Evolutionary conservation across 208 protist species (phyloP).

Genomic region (Acanthamoeba triangularis): DNA sequence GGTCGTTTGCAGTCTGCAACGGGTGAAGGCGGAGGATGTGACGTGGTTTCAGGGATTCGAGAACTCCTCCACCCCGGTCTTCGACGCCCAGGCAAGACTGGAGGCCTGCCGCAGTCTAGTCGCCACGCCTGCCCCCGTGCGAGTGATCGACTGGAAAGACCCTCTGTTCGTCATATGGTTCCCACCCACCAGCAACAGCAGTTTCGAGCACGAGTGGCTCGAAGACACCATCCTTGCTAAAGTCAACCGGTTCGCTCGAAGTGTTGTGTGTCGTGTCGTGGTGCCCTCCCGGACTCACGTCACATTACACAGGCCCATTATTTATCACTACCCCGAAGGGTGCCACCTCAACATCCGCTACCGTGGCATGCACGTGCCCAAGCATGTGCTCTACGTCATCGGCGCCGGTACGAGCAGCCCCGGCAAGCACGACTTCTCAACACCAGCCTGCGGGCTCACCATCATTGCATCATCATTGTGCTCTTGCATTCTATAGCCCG

Average conservation of each 20-base stretch:
- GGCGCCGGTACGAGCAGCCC: neutral
- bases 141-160: neutral
- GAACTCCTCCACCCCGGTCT: neutral
- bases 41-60: neutral
- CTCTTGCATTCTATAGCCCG: neutral
- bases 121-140: neutral
- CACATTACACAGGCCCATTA: neutral
- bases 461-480: neutral
- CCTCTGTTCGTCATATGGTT: slow-evolving; percentile 62
- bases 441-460: neutral
- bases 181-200: neutral
- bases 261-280: neutral
- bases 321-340: slow-evolving; percentile 1
- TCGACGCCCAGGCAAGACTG: neutral
- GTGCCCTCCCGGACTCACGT: too few relatives aligned
- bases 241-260: neutral
- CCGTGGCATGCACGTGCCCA: neutral
- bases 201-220: slow-evolving; percentile 66
- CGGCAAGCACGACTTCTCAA: too few relatives aligned
- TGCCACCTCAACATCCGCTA: neutral
- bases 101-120: neutral
- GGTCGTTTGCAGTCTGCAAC: too few relatives aligned
- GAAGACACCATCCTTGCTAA: slow-evolving; percentile 9
- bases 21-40: too few relatives aligned
- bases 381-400: slow-evolving; percentile 10